phyloP scores from a whole-genome alignment of 2,329 filamentous ascomycete genomes.

The Chrysosporium queenslandicum region DNA sequence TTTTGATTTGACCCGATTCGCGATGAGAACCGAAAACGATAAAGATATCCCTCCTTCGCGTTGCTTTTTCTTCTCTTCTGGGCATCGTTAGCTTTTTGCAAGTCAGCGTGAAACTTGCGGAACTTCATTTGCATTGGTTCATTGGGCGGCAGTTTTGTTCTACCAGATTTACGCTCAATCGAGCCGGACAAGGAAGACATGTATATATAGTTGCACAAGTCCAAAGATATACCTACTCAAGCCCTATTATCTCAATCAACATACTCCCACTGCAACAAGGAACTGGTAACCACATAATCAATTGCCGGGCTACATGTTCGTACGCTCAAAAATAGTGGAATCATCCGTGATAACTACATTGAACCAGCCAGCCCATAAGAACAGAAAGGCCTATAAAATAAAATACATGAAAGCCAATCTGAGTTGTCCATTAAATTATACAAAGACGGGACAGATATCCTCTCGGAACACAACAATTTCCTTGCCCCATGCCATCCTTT shows the following conservation, averaged over 20 bases:
- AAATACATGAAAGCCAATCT: slow-evolving; percentile 3
- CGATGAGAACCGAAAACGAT: no score
- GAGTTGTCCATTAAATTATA: background rate
- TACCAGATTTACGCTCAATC: background rate
- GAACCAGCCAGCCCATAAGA: background rate
- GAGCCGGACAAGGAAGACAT: background rate
- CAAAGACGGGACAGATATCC: background rate
- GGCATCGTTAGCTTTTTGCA: background rate
- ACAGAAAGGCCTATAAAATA: background rate
- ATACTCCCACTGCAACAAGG: background rate
- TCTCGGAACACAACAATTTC: background rate
- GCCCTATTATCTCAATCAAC: background rate
- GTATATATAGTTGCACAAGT: background rate
- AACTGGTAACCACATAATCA: no score
- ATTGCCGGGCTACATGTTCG: no score
- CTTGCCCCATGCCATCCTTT: background rate
- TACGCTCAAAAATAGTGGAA: no score
- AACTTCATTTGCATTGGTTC: no score
- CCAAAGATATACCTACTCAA: background rate
- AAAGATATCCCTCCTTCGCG: background rate
- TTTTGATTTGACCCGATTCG: no score
- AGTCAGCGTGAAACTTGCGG: no score
- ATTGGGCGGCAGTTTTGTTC: background rate
- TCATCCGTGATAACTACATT: background rate
- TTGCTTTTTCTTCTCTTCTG: background rate